phyloP scores from a whole-genome alignment of 169 alveolate genomes.

The Babesia ovis region DNA sequence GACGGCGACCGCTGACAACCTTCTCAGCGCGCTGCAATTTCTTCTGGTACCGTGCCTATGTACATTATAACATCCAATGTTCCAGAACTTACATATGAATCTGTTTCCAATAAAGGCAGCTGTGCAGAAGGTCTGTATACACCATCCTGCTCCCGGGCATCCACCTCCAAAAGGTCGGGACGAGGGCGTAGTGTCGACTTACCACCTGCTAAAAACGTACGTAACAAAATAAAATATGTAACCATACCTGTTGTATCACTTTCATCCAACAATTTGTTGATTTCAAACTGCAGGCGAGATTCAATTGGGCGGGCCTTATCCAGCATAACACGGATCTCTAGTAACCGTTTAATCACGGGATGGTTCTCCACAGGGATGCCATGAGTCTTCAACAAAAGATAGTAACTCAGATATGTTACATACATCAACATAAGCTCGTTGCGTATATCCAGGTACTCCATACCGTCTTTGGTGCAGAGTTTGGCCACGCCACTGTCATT shows the following conservation, averaged over 20 bases:
- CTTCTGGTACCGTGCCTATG: slow-evolving; percentile 40
- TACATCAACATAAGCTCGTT: slow-evolving; percentile 74
- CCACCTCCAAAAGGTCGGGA: slow-evolving; percentile 36
- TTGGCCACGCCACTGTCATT: slow-evolving; percentile 42
- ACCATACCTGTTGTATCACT: slow-evolving; percentile 3
- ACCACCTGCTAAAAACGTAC: not conserved
- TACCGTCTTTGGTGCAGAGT: slow-evolving; percentile 70
- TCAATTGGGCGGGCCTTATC: slow-evolving; percentile 78
- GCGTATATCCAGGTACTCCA: slow-evolving; percentile 71
- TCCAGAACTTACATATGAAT: slow-evolving; percentile 12
- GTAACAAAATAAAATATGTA: not conserved
- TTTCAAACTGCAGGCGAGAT: slow-evolving; percentile 65
- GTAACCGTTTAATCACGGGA: slow-evolving; percentile 73
- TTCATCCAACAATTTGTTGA: slow-evolving; percentile 55
- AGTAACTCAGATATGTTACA: slow-evolving; percentile 70
- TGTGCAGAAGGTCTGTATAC: slow-evolving; percentile 14
- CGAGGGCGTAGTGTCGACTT: slow-evolving; percentile 7
- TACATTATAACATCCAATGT: not conserved
- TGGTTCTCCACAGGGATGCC: slow-evolving; percentile 71
- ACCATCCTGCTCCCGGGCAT: slow-evolving; percentile 10
- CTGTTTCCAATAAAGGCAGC: slow-evolving; percentile 38
- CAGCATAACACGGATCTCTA: slow-evolving; percentile 69
- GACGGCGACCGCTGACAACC: slow-evolving; percentile 22
- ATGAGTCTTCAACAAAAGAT: slow-evolving; percentile 70
- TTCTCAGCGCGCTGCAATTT: slow-evolving; percentile 15